Base-by-base conservation (phyloP, 805 yeast genomes). In the Wickerhamiella kurtzmanii region DNA sequence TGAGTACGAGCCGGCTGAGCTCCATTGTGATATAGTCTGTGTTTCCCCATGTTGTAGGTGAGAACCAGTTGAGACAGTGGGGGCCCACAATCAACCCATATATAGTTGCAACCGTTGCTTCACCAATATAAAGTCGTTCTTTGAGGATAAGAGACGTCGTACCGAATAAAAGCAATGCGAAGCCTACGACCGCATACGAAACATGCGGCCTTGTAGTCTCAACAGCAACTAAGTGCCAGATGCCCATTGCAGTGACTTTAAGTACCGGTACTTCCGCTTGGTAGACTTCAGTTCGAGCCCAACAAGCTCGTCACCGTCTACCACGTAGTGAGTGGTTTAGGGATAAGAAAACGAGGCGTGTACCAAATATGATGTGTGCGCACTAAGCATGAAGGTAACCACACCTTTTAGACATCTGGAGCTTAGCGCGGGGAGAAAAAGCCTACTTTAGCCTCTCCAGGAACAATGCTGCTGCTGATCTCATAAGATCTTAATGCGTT, bases 81-180 rank as follows among this genome's bases (percentile, higher is more conserved):
- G 96, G 96, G 0, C 96, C 96, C 6, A 87, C 77, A 18, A 87
- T 83, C 9, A 86, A 68, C 1, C 96, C 96, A 38, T 82, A 82
- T 3, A 85, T 69, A 2, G 89, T 77, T 0, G 95, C 94, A 2
- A 85, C 84, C 0, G 92, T 80, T 4, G 96, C 94, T 64, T 87
- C 96, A 53, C 96, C 95, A 18, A 87, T 80, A 60, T 82, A 87
- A 11, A 86, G 71, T 55, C 76, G 74, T 62, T 87, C 95, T 60
- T 87, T 87, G 41, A 86, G 79, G 57, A 84, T 77, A 22, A 85
- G 71, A 0, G 96, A 88, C 2, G 82, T 74, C 15, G 87, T 69
- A 3, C 94, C 83, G 64, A 87, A 88, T 22, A 83, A 64, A 4
- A 89, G 74, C 45, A 87, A 76, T 60, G 87, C 85, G 11, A 83